Conservation (phyloP, 2,329 filamentous ascomycete genomes). For the Aspergillus oerlinghausenensis region DNA sequence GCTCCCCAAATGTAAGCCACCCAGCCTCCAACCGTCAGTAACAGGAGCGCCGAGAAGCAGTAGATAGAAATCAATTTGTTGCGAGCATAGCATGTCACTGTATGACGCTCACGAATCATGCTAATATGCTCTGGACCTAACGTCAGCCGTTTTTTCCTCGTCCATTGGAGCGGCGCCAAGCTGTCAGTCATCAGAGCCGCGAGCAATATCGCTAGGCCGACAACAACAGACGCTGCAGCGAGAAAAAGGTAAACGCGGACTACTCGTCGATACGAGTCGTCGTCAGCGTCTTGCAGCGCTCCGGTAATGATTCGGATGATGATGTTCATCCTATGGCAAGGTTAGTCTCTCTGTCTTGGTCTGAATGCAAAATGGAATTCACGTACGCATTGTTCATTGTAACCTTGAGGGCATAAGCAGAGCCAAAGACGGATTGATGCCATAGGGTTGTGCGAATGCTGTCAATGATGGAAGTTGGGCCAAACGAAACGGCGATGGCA, state of each 20-base stretch:
- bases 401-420: conserved; percentile 57
- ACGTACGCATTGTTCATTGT: conserved; percentile 55
- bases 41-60: conserved; percentile 43
- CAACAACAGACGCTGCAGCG: conserved; percentile 46
- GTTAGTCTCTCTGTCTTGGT: background rate
- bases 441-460: conserved; percentile 57
- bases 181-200: conserved; percentile 39
- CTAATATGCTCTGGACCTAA: conserved; percentile 44
- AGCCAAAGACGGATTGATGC: conserved; percentile 57
- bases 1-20: conserved; percentile 59
- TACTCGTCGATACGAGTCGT: conserved; percentile 54
- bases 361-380: background rate
- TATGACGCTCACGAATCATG: conserved; percentile 39
- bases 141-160: conserved; percentile 48
- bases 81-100: conserved; percentile 31
- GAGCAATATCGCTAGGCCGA: conserved; percentile 40
- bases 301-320: conserved; percentile 56
- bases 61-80: conserved; percentile 41
- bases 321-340: conserved; percentile 51
- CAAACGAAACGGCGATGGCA: conserved; percentile 52
- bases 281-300: conserved; percentile 54
- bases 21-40: conserved; percentile 47
- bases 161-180: conserved; percentile 54
- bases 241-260: conserved; percentile 54
- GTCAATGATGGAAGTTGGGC: conserved; percentile 58